Evolutionary conservation across 2,329 filamentous ascomycete genomes (phyloP).

Genomic region (Colletotrichum higginsianum): DNA sequence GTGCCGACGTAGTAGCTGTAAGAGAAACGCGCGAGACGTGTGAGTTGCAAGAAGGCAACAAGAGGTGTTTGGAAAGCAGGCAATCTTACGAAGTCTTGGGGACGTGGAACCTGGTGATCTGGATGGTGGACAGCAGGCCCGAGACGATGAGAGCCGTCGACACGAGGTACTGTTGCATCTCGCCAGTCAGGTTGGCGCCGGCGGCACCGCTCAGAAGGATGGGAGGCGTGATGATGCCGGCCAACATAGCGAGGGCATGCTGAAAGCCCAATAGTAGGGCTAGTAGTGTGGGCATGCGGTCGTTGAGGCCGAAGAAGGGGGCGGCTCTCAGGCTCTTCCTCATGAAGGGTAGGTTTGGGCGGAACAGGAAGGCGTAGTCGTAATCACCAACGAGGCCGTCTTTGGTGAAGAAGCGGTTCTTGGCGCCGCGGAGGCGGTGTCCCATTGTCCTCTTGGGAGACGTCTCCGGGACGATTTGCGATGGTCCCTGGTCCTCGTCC

Average conservation of each 20-base stretch:
- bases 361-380: slow-evolving; percentile 92
- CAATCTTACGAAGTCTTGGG: slow-evolving; percentile 71
- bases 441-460: slow-evolving; percentile 52
- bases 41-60: slow-evolving; percentile 13
- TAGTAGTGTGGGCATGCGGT: slow-evolving; percentile 82
- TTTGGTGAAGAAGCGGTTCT: slow-evolving; percentile 67
- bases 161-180: slow-evolving; percentile 81
- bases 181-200: slow-evolving; percentile 74
- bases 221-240: slow-evolving; percentile 83
- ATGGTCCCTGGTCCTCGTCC: slow-evolving; percentile 71
- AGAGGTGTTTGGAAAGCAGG: not conserved
- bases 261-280: slow-evolving; percentile 84
- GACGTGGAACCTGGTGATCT: slow-evolving; percentile 84
- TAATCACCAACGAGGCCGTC: slow-evolving; percentile 88
- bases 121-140: slow-evolving; percentile 80
- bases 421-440: slow-evolving; percentile 50
- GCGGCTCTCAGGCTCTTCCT: slow-evolving; percentile 70
- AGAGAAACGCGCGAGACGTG: not conserved
- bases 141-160: slow-evolving; percentile 85
- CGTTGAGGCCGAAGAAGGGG: slow-evolving; percentile 88
- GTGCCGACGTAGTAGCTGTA: slow-evolving; percentile 82
- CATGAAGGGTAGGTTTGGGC: slow-evolving; percentile 86
- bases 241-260: slow-evolving; percentile 83
- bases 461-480: slow-evolving; percentile 61
- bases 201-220: slow-evolving; percentile 76